A percentile compares a stretch with the other conserved stretches of the same genome.
Conservation (phyloP, 495 filamentous ascomycete genomes). For the Podospora sp. region DNA sequence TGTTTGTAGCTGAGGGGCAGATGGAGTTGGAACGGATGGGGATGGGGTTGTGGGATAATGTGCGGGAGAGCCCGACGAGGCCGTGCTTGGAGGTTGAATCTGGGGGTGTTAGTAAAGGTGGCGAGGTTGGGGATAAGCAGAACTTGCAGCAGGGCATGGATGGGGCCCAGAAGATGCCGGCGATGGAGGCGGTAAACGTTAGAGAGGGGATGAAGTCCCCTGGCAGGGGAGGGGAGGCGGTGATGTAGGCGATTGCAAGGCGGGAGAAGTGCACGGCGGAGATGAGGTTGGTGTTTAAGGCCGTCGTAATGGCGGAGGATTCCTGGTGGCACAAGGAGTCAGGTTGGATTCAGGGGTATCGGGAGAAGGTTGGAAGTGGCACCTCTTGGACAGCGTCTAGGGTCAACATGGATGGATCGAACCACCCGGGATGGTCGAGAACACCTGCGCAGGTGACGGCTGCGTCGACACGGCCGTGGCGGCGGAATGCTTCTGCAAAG, state of each 20-base stretch:
- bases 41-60: constrained; percentile 38
- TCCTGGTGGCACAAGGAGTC: constrained; percentile 13
- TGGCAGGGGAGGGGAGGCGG: neutral
- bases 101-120: neutral
- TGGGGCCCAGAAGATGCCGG: constrained; percentile 31
- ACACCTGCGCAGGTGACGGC: constrained; percentile 31
- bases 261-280: constrained; percentile 26
- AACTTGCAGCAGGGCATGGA: constrained; percentile 39
- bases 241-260: constrained; percentile 29
- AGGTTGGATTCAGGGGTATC: no score
- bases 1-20: constrained; percentile 52
- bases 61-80: constrained; percentile 53
- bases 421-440: constrained; percentile 23
- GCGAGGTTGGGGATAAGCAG: neutral
- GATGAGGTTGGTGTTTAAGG: constrained; percentile 27
- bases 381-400: constrained; percentile 25
- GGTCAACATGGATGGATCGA: constrained; percentile 27
- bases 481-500: constrained; percentile 27
- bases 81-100: constrained; percentile 55
- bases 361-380: neutral
- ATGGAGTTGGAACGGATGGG: constrained; percentile 55
- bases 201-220: constrained; percentile 16
- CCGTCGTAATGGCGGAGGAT: constrained; percentile 18
- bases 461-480: constrained; percentile 26
- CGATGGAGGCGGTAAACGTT: constrained; percentile 28